Evolutionary conservation across 495 filamentous ascomycete species (phyloP).

Genomic region (Penicillium robsamsonii): DNA sequence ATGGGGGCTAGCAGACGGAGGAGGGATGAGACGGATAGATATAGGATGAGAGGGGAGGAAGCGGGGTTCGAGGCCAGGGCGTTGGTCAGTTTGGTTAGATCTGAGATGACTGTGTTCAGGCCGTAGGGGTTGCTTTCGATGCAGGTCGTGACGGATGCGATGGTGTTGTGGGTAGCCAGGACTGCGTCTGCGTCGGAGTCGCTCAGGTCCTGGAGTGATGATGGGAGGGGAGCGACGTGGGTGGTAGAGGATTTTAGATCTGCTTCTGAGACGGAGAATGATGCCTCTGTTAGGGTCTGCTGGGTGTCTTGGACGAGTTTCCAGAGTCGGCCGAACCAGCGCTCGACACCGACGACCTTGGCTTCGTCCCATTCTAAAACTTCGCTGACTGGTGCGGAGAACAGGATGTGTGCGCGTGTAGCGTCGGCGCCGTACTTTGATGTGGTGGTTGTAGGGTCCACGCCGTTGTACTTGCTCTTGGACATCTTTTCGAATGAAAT

Average conservation of each 20-base stretch:
- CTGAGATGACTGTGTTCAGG: slow-evolving; percentile 79
- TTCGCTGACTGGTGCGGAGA: slow-evolving; percentile 79
- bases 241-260: slow-evolving; percentile 19
- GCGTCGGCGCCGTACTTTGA: slow-evolving; percentile 75
- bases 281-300: slow-evolving; percentile 23
- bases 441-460: slow-evolving; percentile 74
- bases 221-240: slow-evolving; percentile 27
- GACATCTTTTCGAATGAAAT: slow-evolving; percentile 89
- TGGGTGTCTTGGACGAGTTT: slow-evolving; percentile 50
- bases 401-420: slow-evolving; percentile 81
- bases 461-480: slow-evolving; percentile 92
- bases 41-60: slow-evolving; percentile 33
- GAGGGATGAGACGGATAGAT: slow-evolving; percentile 48
- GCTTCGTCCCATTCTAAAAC: slow-evolving; percentile 83
- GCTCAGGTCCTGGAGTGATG: slow-evolving; percentile 32
- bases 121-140: slow-evolving; percentile 63
- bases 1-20: slow-evolving; percentile 74
- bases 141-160: slow-evolving; percentile 64
- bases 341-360: slow-evolving; percentile 76
- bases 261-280: slow-evolving; percentile 20
- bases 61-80: slow-evolving; percentile 43
- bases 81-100: slow-evolving; percentile 78
- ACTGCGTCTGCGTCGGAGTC: slow-evolving; percentile 58
- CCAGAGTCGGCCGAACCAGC: slow-evolving; percentile 71
- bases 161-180: slow-evolving; percentile 62